These are phyloP conservation scores for Passalora sequoiae DNA, from an alignment of 2,329 filamentous ascomycete genomes.

Conservation along the genomic window DNA sequence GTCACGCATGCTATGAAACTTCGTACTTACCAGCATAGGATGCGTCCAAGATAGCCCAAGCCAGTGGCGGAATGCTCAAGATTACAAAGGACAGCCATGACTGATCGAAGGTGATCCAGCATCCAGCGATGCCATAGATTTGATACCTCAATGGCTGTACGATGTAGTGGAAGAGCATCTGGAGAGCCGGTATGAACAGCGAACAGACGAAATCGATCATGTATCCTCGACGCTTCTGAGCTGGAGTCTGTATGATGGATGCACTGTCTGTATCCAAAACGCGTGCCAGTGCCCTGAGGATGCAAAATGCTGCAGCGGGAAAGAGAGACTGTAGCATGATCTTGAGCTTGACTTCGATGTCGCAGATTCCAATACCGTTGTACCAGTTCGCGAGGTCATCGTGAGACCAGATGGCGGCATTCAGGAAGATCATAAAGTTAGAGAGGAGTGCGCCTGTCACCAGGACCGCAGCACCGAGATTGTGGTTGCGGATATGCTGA, in stretches of 20 bases:
- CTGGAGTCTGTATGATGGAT: conserved; percentile 46
- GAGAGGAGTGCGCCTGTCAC: conserved; percentile 53
- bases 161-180: conserved; percentile 55
- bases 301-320: conserved; percentile 51
- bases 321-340: conserved; percentile 50
- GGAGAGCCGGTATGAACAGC: conserved; percentile 50
- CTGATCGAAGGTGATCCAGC: conserved; percentile 48
- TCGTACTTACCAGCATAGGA: conserved; percentile 54
- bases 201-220: conserved; percentile 53
- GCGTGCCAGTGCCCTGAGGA: conserved; percentile 55
- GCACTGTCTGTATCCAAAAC: conserved; percentile 57
- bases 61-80: conserved; percentile 51
- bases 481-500: conserved; percentile 57
- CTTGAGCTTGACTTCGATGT: conserved; percentile 57
- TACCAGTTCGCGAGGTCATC: conserved; percentile 54
- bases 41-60: conserved; percentile 50
- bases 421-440: conserved; percentile 55
- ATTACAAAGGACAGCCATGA: conserved; percentile 56
- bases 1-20: not conserved
- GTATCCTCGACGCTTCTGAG: conserved; percentile 44
- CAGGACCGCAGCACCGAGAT: conserved; percentile 55
- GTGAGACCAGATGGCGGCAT: conserved; percentile 60
- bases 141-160: conserved; percentile 57
- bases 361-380: conserved; percentile 57
- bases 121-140: conserved; percentile 56